Conservation (phyloP, 2,329 filamentous ascomycete genomes). For the Herpotrichia juniperi region DNA sequence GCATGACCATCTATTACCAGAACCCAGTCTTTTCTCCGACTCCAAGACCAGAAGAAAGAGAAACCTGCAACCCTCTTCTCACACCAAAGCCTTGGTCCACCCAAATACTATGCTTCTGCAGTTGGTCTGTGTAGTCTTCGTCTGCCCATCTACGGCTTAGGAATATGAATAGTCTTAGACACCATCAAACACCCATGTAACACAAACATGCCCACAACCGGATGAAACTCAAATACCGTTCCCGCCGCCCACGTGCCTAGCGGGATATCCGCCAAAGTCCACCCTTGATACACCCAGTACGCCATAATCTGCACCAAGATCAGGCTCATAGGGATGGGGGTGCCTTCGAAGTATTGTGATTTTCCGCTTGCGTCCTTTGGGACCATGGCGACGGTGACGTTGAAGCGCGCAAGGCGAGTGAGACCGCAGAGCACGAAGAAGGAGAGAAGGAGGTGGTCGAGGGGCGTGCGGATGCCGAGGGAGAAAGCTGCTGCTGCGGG, state of each 20-base stretch:
- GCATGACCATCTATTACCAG: background rate
- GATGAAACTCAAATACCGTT: constrained; percentile 80
- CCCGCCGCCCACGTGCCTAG: constrained; percentile 72
- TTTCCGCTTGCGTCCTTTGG: constrained; percentile 94
- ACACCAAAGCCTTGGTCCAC: no score
- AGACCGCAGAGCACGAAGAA: constrained; percentile 96
- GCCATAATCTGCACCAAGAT: constrained; percentile 83
- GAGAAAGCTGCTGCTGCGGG: constrained; percentile 88
- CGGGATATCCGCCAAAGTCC: constrained; percentile 80
- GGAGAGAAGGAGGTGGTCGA: constrained; percentile 81
- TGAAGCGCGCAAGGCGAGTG: constrained; percentile 93
- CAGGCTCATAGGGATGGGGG: constrained; percentile 90
- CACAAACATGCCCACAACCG: constrained; percentile 78
- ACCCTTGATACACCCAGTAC: constrained; percentile 83
- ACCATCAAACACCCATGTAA: constrained; percentile 94
- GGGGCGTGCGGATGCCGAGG: constrained; percentile 80
- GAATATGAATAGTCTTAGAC: constrained; percentile 92
- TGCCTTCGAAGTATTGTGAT: constrained; percentile 94
- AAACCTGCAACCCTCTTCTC: no score
- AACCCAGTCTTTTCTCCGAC: no score
- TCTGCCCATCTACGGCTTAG: constrained; percentile 77
- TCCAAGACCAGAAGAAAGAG: no score
- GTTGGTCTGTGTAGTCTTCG: no score
- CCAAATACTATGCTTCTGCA: no score
- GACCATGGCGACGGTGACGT: constrained; percentile 87